These are phyloP conservation scores for Musa balbisiana DNA, from an alignment of 202 grass and related monocot species.

Conservation along the genomic window DNA sequence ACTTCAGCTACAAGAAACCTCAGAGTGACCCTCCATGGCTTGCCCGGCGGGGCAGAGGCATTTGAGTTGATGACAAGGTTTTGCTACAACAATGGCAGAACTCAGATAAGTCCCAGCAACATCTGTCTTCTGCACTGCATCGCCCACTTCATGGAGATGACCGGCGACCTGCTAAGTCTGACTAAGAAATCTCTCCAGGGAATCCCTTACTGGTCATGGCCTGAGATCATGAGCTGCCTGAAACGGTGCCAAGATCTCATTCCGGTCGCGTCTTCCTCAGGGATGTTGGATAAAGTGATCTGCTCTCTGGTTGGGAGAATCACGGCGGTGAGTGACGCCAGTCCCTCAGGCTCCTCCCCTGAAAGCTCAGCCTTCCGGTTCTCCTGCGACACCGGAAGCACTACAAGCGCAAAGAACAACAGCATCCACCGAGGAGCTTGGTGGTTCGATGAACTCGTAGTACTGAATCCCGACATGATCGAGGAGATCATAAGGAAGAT, in stretches of 20 bases:
- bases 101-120: slow-evolving; percentile 43
- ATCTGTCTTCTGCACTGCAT: slow-evolving; percentile 54
- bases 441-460: slow-evolving; percentile 91
- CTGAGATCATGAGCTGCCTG: slow-evolving; percentile 40
- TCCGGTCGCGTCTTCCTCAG: slow-evolving; percentile 39
- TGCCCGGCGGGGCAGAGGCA: slow-evolving; percentile 64
- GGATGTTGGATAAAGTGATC: slow-evolving; percentile 41
- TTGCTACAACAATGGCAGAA: slow-evolving; percentile 43
- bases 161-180: slow-evolving; percentile 34
- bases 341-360: slow-evolving; percentile 63
- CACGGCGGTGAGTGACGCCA: slow-evolving; percentile 40
- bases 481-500: slow-evolving; percentile 49
- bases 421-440: slow-evolving; percentile 33
- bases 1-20: slow-evolving; percentile 16
- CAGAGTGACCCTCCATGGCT: slow-evolving; percentile 48
- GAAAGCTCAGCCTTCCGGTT: slow-evolving; percentile 75
- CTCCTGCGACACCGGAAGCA: slow-evolving; percentile 82
- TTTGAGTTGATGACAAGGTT: slow-evolving; percentile 76
- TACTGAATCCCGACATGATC: slow-evolving; percentile 34
- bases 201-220: slow-evolving; percentile 84
- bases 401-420: slow-evolving; percentile 37
- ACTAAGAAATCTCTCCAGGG: slow-evolving; percentile 46
- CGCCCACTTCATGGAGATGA: slow-evolving; percentile 68
- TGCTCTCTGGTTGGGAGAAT: slow-evolving; percentile 52
- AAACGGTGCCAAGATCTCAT: slow-evolving; percentile 65